phyloP scores from a whole-genome alignment of 2,329 filamentous ascomycete genomes.

The Aspergillus sp. region DNA sequence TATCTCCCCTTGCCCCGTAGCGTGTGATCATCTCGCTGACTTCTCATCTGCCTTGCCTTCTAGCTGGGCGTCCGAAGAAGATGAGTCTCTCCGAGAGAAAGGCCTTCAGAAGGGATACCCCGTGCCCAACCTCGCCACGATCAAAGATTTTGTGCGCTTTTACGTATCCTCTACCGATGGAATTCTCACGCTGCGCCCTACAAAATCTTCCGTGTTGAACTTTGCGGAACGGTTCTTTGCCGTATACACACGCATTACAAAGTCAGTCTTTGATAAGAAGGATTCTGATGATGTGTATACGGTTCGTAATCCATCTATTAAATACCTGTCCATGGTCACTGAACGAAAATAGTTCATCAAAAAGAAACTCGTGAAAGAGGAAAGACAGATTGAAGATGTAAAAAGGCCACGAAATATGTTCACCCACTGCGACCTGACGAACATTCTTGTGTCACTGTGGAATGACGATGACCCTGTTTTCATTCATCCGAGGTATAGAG shows the following conservation, averaged over 20 bases:
- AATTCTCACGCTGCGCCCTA: conserved; percentile 14
- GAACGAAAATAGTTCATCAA: neutral
- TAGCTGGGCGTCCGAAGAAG: conserved; percentile 13
- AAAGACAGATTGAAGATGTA: conserved; percentile 10
- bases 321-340: neutral
- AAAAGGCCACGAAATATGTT: conserved; percentile 12
- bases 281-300: conserved; percentile 13
- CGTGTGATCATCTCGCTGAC: conserved; percentile 4
- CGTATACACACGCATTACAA: conserved; percentile 10
- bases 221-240: conserved; percentile 13
- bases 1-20: neutral
- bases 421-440: conserved; percentile 12
- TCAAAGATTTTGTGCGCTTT: conserved; percentile 15
- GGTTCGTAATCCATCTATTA: neutral
- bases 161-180: conserved; percentile 12
- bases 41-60: conserved; percentile 2
- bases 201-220: conserved; percentile 14
- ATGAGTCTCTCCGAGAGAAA: conserved; percentile 8
- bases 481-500: conserved; percentile 12
- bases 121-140: conserved; percentile 8
- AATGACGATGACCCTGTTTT: conserved; percentile 12
- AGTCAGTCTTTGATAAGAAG: conserved; percentile 12
- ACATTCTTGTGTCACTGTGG: conserved; percentile 14
- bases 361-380: conserved; percentile 8
- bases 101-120: conserved; percentile 11